Evolutionary conservation across 1,284 basidiomycete genomes (phyloP), one percentile per base, ranked within the genome.

Genomic region (Meira nashicola): DNA sequence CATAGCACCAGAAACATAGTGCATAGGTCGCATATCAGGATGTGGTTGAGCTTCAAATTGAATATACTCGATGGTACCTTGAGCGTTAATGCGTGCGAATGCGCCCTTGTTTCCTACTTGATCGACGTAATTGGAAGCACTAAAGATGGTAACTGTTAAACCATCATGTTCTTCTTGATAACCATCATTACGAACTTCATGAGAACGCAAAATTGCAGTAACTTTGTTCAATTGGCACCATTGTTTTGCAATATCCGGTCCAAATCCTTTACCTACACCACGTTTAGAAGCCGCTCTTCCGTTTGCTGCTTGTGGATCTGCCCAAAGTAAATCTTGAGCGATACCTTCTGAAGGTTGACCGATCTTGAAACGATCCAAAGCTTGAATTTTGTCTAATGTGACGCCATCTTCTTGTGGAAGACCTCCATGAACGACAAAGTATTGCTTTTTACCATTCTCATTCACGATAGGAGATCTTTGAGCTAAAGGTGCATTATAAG

Each of bases 271-370:
- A 17, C 95, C 94, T 54, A 97, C 92, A 64, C 94, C 94, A 54
- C 95, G 86, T 83, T 98, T 98, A 74, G 90, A 93, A 4, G 94
- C 94, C 0, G 93, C 93, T 41, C 95, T 86, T n/a, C 95, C 95
- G 12, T 86, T 86, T 48, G 83, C 79, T 44, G 88, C 87, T 80
- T 97, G 94, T 23, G 95, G 94, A 80, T 98, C 95, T 8, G 92
- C 95, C 77, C 77, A 79, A 2, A 79, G 69, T 54, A 78, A 57
- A 57, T 83, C 83, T 75, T 91, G 92, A 90, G 98, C 97, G 55
- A 98, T 81, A 1, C 95, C 95, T 71, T 92, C 90, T 68, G 91
- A 89, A 11, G 95, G 95, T 79, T 98, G 93, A 62, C 85, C 84
- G 25, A 90, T 90, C 37, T 54, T 61, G 67, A 92, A 85, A 58